These are phyloP conservation scores for Nakazawaea ernobii DNA, from an alignment of 805 yeast genomes.

Conservation along the genomic window DNA sequence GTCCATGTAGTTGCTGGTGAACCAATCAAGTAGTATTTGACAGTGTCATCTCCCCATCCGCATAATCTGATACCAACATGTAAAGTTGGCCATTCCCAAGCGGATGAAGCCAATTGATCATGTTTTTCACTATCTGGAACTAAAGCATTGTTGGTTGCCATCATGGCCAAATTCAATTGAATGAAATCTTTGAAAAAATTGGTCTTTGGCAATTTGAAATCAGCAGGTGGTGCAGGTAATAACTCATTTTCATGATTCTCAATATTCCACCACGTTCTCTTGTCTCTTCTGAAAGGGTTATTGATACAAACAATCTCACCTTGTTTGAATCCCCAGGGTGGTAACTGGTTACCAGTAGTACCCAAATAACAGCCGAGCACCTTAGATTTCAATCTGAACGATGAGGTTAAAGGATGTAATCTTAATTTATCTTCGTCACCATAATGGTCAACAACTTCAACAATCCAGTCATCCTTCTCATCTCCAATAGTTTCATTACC, in stretches of 20 bases:
- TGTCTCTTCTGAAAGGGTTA: constrained; percentile 64
- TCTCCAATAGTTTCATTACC: constrained; percentile 73
- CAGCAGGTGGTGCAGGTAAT: constrained; percentile 55
- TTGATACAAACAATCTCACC: constrained; percentile 83
- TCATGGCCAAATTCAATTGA: constrained; percentile 77
- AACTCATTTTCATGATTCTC: constrained; percentile 60
- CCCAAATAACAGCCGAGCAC: constrained; percentile 70
- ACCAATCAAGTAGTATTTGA: constrained; percentile 65
- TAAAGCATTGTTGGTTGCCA: constrained; percentile 79
- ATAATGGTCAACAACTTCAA: constrained; percentile 69
- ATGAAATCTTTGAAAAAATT: constrained; percentile 72
- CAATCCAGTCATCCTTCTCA: constrained; percentile 81
- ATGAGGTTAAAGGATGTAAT: constrained; percentile 72
- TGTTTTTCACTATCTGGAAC: constrained; percentile 73
- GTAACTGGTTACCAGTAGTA: constrained; percentile 63
- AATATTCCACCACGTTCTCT: constrained; percentile 86
- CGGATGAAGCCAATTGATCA: constrained; percentile 64
- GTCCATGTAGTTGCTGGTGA: constrained; percentile 79
- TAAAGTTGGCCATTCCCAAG: constrained; percentile 90
- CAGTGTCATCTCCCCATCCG: constrained; percentile 55
- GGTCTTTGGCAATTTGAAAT: constrained; percentile 66
- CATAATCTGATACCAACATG: constrained; percentile 72
- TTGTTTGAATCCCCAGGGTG: constrained; percentile 83
- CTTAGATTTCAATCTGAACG: constrained; percentile 61
- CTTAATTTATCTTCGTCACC: constrained; percentile 43